Evolutionary conservation across 805 yeast species (phyloP), one percentile per base, ranked within the genome.

Genomic region (Nakazawaea ambrosiae): DNA sequence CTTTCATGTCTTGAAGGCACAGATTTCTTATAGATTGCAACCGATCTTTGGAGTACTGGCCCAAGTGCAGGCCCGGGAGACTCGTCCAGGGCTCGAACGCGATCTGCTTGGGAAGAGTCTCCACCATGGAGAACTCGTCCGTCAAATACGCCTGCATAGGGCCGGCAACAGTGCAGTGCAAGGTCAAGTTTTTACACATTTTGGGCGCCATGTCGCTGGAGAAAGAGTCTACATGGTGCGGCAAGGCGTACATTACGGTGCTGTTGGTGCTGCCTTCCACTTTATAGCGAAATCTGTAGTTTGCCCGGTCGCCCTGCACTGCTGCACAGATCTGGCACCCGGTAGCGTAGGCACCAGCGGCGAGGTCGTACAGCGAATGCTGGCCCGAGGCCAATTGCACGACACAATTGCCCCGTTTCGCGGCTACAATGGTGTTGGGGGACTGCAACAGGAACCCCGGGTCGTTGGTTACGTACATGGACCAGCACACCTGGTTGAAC

Each of bases 11-110:
- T 8, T 57, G 44, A 27, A 49, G 51, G 6, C 79, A 77, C 3
- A 70, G 73, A 12, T 50, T 45, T 10, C 62, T 57, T 25, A 79
- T 66, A 26, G 56, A 40, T 1, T 52, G 47, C 26, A 61, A 51
- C 3, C 49, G 39, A 54, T 62, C 2, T 4, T 5, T 5, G 42
- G 28, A 3, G 50, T 43, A 34, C 10, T 22, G 18, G 23, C 20
- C 26, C 18, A 34, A 27, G 12, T 11, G 8, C 24, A 12, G 6
- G 4, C 17, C 15, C 12, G 57, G 34, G 30, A 65, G 55, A 14
- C 68, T 56, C 3, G 78, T 60, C 80, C 84, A 79, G 0, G 87
- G 87, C 20, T 77, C 74, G 53, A 68, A 60, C 33, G 53, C 50
- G 15, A 73, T 52, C 15, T 61, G 46, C 4, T 28, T 14, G 1